Evolutionary conservation across 2,329 filamentous ascomycete species (phyloP), one percentile per base, ranked within the genome.

Genomic region (Talaromyces sp.): DNA sequence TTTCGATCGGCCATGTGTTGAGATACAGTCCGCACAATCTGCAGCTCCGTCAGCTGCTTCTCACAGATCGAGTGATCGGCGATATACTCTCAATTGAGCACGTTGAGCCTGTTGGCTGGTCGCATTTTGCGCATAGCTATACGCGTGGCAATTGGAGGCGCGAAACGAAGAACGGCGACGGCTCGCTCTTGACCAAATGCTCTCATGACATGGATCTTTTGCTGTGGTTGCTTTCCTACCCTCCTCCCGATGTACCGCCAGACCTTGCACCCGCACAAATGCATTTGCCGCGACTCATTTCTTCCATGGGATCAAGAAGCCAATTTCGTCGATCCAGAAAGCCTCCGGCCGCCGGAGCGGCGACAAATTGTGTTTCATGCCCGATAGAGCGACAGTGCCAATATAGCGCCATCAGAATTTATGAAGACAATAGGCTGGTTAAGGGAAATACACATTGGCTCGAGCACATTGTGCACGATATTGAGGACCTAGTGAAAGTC

Each of bases 121-220:
- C 92, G 91, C 93, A 98, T 74, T 97, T 96, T 73, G 83, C 89
- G 0, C 92, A 96, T 74, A 91, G 88, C 40, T 96, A 93, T 69
- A 93, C 98, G 37, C 85, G 86, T 50, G 95, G 95, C n/a, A 97
- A 98, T 76, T 98, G 95, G 95, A 86, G 93, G 7, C 90, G 90
- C 66, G 86, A 91, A 67, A 88, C 86, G 0, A 3, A 88, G n/a
- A 11, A 42, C 84, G 14, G 93, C 85, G 21, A 93, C 88, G 5
- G 78, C 3, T 93, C 90, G 1, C 82, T 99, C 1, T 82, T 99
- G 37, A 96, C 93, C 2, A 98, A 98, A 77, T 96, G 91, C 64
- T 98, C 69, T 18, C 40, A 33, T 42, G 39, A 42, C 39, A 42
- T 42, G 39, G 39, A 42, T 11, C 39, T 42, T 42, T 42, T 42